Base-by-base conservation (phyloP, 1,284 basidiomycete species). In the Irpex sp. region DNA sequence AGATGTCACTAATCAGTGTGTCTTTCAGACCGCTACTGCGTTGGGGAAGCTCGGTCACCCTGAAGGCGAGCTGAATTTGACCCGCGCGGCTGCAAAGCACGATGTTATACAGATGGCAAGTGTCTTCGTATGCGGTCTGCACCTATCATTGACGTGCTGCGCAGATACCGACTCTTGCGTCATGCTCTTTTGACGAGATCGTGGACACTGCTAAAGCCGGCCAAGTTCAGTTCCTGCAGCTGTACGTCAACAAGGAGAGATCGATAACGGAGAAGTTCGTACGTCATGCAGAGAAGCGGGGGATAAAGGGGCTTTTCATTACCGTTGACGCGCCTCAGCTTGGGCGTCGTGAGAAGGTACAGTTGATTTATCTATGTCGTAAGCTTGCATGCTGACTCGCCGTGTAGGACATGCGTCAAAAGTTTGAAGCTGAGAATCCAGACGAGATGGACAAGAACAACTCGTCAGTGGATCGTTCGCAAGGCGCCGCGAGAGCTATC, bases 301-400 rank as follows among this genome's bases (percentile, higher is more conserved):
- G 94, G 11, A 83, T 96, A 74, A 95, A 95, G 74, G 90, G 81
- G 5, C 78, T 95, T n/a, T 95, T 95, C 76, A 94, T 95, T 71
- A 97, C 94, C 1, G 94, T 97, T 33, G 94, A 97, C 72, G 94
- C 95, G 2, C 95, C 95, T 3, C 94, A 96, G 72, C 86, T 97
- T 17, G 95, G 94, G 55, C 84, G 94, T 31, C 85, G 94, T 62
- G 94, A 95, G 77, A 93, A 73, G 58, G 53, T 55, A 55, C 9
- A 33, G 19, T 11, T 9, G 7, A 55, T 26, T 8, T 9, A 26
- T 26, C 8, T 55, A 13, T 26, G 11, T 13, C 13, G 9, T 11
- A 92, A 78, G 85, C 81, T 59, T 43, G 15, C 39, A 57, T 67
- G 15, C 47, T 36, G 33, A 53, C 13, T 39, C 15, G 59, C 49